These are phyloP conservation scores for Penicillium herquei DNA, from an alignment of 495 filamentous ascomycete species.

Conservation along the genomic window DNA sequence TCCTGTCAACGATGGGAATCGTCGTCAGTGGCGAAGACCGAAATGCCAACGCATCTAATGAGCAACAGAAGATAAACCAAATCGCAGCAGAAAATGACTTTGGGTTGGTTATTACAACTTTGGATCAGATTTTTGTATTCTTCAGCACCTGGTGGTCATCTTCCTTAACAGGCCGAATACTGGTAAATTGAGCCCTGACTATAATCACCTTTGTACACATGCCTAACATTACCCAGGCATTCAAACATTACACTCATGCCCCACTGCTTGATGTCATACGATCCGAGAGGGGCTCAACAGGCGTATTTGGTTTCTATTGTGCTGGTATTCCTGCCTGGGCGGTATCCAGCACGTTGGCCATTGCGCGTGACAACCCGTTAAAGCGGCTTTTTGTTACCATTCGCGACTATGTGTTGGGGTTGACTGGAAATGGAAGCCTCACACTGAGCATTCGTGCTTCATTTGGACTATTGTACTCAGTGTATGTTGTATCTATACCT, in stretches of 20 bases:
- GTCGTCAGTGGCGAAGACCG: slow-evolving; percentile 47
- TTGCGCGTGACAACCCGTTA: slow-evolving; percentile 40
- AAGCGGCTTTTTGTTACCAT: slow-evolving; percentile 34
- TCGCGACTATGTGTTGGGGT: slow-evolving; percentile 26
- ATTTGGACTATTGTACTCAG: slow-evolving; percentile 32
- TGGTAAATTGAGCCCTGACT: slow-evolving; percentile 33
- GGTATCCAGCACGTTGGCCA: slow-evolving; percentile 38
- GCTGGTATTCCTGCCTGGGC: slow-evolving; percentile 47
- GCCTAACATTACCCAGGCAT: slow-evolving; percentile 33
- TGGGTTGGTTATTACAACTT: slow-evolving; percentile 45
- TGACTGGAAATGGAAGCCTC: slow-evolving; percentile 20
- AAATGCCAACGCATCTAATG: slow-evolving; percentile 28
- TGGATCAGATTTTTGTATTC: slow-evolving; percentile 42
- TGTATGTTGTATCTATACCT: slow-evolving; percentile 22
- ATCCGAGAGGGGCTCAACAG: slow-evolving; percentile 34
- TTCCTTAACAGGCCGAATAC: slow-evolving; percentile 44
- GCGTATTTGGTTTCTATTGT: slow-evolving; percentile 42
- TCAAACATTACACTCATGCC: slow-evolving; percentile 40
- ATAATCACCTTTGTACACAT: slow-evolving; percentile 4
- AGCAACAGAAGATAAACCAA: slow-evolving; percentile 42
- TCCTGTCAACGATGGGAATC: slow-evolving; percentile 55
- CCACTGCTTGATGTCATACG: slow-evolving; percentile 39
- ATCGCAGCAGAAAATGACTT: slow-evolving; percentile 50
- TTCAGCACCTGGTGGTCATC: slow-evolving; percentile 44
- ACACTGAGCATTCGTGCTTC: slow-evolving; percentile 29